Base-by-base conservation (phyloP, 441 rosid species). In the Gossypium lobatum region DNA sequence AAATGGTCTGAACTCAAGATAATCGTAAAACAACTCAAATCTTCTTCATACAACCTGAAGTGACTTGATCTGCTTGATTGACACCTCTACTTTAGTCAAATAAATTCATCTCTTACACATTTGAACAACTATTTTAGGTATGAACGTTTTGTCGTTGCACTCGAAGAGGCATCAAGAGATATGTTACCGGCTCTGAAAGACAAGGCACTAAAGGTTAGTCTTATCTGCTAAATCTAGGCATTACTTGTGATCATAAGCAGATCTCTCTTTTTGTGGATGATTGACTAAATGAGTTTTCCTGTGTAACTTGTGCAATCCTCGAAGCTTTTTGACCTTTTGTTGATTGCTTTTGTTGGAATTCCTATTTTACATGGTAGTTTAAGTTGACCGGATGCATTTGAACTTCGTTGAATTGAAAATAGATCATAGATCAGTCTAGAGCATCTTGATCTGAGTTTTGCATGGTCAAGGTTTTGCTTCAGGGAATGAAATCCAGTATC, bases 101-200 rank as follows among this genome's bases (percentile, higher is more conserved):
- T 52, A 45, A 61, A 59, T 65, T 63, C 28, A 28, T 52, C 2
- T 71, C 50, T 54, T 70, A 11, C 5, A 7, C 37, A 3, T 46
- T 64, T 70, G 20, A 73, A 57, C 75, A n/a, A 25, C 8, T 72
- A 34, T 77, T 48, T 71, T 75, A 95, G 97, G 87, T 95, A 93
- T 79, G 97, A 90, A 78, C 96, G 92, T 4, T 92, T 88, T 85
- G 87, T 93, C 66, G 60, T 71, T 39, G 93, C 97, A 13, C 91
- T 95, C 20, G 98, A 93, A 88, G 99, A 93, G 81, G 95, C 97
- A 74, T 93, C 98, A 16, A 95, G 90, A 81, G 97, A 95, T 81
- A 81, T 88, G 92, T 79, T 95, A 73, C 95, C 94, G 66, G 75
- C 88, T 71, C 83, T 93, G 28, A 95, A 95, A 85, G 95, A 89